Evolutionary conservation across 345 rosid genomes (phyloP).

Genomic region (Sisymbrium altissimum): DNA sequence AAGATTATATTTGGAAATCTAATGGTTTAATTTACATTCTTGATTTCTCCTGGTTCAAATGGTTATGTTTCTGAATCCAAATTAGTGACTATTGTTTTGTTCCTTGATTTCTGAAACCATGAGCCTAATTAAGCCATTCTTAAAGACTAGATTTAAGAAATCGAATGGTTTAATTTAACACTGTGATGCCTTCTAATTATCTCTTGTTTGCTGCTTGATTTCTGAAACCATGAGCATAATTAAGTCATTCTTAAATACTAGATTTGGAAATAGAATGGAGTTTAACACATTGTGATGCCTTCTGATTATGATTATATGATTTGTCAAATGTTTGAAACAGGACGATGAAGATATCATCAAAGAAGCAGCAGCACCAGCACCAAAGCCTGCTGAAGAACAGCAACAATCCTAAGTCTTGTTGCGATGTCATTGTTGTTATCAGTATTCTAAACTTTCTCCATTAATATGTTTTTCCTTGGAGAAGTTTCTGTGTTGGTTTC

Average conservation of each 20-base stretch:
- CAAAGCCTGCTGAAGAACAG: slow-evolving; percentile 65
- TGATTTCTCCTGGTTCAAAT: no score
- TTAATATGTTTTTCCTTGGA: slow-evolving; percentile 61
- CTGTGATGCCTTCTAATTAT: no score
- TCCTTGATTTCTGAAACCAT: no score
- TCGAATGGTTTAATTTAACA: no score
- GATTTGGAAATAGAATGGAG: neutral
- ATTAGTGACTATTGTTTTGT: neutral
- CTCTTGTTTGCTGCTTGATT: no score
- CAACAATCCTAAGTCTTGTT: slow-evolving; percentile 40
- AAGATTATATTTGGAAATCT: no score
- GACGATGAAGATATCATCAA: slow-evolving; percentile 82
- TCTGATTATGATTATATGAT: neutral
- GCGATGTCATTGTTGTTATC: slow-evolving; percentile 12
- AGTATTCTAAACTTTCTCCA: slow-evolving; percentile 48
- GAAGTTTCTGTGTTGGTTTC: slow-evolving; percentile 41
- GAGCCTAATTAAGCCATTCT: no score
- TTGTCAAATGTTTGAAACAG: slow-evolving; percentile 36
- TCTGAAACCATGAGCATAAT: neutral
- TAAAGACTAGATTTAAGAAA: no score
- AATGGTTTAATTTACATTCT: neutral
- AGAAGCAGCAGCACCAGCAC: slow-evolving; percentile 58
- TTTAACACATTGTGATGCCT: neutral
- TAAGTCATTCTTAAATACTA: neutral
- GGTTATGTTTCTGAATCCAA: no score